phyloP scores from a whole-genome alignment of 495 filamentous ascomycete species.

The Astrocystis sublimbata region DNA sequence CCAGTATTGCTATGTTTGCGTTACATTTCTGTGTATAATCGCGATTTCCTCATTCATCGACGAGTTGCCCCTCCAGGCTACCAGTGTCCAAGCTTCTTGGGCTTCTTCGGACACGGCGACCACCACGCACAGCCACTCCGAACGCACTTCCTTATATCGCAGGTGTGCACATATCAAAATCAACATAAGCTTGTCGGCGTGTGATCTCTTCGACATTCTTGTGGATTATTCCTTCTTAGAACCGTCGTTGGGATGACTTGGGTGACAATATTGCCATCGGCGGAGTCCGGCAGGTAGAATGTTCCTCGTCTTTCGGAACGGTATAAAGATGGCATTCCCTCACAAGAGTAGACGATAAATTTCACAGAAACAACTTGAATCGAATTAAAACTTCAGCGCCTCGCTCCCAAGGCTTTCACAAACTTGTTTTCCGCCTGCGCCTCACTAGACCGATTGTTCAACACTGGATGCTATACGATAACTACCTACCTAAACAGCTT shows the following conservation, averaged over 20 bases:
- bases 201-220: not conserved
- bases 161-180: not conserved
- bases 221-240: not conserved
- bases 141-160: not conserved
- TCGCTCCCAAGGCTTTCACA: no score
- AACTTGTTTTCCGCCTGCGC: no score
- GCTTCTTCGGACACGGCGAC: not conserved
- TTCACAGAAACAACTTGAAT: no score
- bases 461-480: not conserved
- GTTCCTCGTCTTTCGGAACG: not conserved
- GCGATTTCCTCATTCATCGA: conserved; percentile 11
- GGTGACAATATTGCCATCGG: not conserved
- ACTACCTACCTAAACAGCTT: not conserved
- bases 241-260: not conserved
- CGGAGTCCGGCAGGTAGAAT: not conserved
- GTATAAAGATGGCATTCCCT: not conserved
- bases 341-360: not conserved
- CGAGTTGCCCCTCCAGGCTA: conserved; percentile 3
- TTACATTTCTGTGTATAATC: conserved; percentile 10
- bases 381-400: no score
- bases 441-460: not conserved
- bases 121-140: not conserved
- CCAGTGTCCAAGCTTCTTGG: not conserved
- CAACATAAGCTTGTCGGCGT: not conserved
- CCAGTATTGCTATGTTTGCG: not conserved